phyloP scores from a whole-genome alignment of 306 rosid genomes.

The Myrica gale region DNA sequence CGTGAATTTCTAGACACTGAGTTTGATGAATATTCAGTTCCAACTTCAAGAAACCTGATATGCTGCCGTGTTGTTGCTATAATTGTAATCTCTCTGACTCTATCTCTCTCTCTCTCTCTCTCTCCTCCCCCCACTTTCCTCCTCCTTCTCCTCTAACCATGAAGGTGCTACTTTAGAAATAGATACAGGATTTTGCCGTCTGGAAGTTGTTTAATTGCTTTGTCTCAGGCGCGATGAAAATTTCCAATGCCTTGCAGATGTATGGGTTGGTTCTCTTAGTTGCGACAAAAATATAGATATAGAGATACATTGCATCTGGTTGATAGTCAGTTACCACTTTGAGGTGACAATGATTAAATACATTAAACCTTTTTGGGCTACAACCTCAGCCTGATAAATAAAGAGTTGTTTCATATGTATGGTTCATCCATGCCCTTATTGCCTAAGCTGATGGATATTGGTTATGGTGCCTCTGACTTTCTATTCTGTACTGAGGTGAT shows the following conservation, averaged over 20 bases:
- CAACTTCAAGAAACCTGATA: conserved; percentile 48
- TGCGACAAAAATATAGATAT: not conserved
- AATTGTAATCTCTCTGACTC: conserved; percentile 47
- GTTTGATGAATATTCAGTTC: conserved; percentile 43
- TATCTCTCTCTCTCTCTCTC: conserved; percentile 12
- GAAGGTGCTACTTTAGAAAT: not conserved
- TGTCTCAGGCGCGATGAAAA: not conserved
- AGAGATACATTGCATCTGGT: not conserved
- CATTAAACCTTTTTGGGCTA: not conserved
- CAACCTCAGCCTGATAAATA: not conserved
- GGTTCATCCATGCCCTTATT: not conserved
- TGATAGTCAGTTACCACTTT: not conserved
- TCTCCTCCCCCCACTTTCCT: not conserved
- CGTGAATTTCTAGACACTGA: conserved; percentile 43
- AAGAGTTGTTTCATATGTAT: not conserved
- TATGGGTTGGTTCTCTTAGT: not conserved
- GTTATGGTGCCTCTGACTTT: not conserved
- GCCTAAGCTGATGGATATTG: not conserved
- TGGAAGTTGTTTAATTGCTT: not conserved
- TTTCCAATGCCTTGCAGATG: not conserved
- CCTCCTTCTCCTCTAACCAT: not conserved
- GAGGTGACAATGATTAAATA: not conserved
- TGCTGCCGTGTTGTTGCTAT: conserved; percentile 65
- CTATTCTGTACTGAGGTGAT: not conserved
- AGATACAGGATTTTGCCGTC: not conserved